Conservation (phyloP, 192 early-diverging fungal genomes). For the Anaeromyces robustus region DNA sequence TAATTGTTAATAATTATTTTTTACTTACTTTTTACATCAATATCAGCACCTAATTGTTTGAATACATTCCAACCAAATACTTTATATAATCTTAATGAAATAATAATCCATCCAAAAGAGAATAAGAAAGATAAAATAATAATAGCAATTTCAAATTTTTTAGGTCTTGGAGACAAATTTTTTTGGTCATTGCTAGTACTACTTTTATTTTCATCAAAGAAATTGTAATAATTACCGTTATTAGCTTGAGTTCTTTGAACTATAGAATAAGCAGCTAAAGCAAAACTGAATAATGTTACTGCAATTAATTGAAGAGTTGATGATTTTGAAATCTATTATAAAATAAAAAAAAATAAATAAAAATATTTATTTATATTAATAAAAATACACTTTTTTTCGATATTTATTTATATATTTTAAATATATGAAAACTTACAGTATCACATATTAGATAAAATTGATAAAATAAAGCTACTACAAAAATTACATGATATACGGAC, state of each 20-base stretch:
- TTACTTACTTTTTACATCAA: constrained; percentile 12
- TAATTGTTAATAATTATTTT: too few relatives aligned
- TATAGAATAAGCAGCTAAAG: constrained; percentile 17
- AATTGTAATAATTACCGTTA: too few relatives aligned
- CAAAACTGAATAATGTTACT: constrained; percentile 22
- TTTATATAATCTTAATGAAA: constrained; percentile 22
- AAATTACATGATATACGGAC: background rate
- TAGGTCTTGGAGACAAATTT: too few relatives aligned
- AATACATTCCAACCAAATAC: constrained; percentile 40
- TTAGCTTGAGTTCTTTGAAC: constrained; percentile 19
- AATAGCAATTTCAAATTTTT: constrained; percentile 12
- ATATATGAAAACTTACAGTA: constrained; percentile 27
- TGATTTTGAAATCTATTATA: background rate
- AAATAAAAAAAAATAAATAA: background rate
- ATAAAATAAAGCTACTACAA: constrained; percentile 3
- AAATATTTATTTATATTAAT: constrained; percentile 2
- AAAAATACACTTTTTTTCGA: too few relatives aligned
- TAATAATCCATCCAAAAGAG: constrained; percentile 22
- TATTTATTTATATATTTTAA: too few relatives aligned
- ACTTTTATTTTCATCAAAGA: too few relatives aligned
- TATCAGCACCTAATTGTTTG: constrained; percentile 38
- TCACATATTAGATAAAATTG: constrained; percentile 25
- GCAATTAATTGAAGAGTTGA: constrained; percentile 32
- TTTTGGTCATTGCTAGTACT: too few relatives aligned
- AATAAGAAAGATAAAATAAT: constrained; percentile 14